Base-by-base conservation (phyloP, 192 early-diverging fungal species). In the Diversispora eburnea region DNA sequence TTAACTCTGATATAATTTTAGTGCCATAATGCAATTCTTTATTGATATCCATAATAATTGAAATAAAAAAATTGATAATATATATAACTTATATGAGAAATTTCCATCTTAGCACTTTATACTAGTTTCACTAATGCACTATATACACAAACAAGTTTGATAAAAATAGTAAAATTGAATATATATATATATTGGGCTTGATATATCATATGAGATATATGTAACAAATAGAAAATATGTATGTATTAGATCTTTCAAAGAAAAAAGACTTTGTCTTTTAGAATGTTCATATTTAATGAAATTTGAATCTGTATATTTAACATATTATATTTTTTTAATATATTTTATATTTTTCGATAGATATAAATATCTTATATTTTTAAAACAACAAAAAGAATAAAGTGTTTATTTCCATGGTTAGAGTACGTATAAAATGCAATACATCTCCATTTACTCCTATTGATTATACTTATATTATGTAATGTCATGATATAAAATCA, bases 341-440 rank as follows among this genome's bases (percentile, higher is more conserved):
- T 64, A 33, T 64, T 64, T 43, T 64, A 64, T 33, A 64, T 64
- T 43, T 64, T 64, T 64, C 43, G 62, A 5, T 64, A 64, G 25
- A 64, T 64, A 64, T 64, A 64, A 64, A 64, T 64, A 64, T 64
- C 62, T 64, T 64, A 45, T 64, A 64, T 45, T 64, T 45, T 39
- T 25, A 64, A 64, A 64, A 45, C 17, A 58, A 58, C 56, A 64
- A 64, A 64, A 64, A 64, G 43, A 64, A 64, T 64, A 64, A 58
- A 58, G 17, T 58, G 17, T 25, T 58, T 58, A 58, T 58, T 25
- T n/a, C n/a, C n/a, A n/a, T n/a, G n/a, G n/a, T n/a, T n/a, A n/a
- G n/a, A n/a, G n/a, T n/a, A n/a, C n/a, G 62, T 39, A 64, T 64
- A n/a, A 39, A 45, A 64, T 64, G 39, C 39, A 33, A 64, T 64